Percentiles rank a stretch among this genome's conserved stretches.
Evolutionary conservation across 2,329 filamentous ascomycete genomes (phyloP).

Genomic region (Clonostachys chloroleuca): DNA sequence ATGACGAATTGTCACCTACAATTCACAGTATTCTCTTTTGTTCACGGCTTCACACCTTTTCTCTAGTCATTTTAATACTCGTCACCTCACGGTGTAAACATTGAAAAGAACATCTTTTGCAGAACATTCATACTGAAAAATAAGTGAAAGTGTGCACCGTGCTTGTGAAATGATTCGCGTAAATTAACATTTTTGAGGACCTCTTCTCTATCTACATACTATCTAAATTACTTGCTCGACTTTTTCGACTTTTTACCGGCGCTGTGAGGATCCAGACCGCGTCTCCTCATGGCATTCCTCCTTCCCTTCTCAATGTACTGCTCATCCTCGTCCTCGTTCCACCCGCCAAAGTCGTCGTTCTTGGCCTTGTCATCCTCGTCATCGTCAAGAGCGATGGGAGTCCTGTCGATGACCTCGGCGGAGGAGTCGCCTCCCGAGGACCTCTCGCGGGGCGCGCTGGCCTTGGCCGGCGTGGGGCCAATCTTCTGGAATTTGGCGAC

Average conservation of each 20-base stretch:
- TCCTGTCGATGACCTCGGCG: conserved; percentile 61
- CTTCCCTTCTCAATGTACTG: conserved; percentile 70
- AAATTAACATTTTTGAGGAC: neutral
- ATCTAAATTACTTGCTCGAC: conserved; percentile 2
- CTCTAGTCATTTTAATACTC: too few relatives aligned
- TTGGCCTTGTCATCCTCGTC: conserved; percentile 19
- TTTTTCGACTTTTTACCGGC: conserved; percentile 19
- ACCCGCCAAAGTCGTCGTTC: conserved; percentile 63
- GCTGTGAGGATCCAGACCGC: conserved; percentile 68
- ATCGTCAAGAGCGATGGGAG: conserved; percentile 53
- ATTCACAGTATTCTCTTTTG: too few relatives aligned
- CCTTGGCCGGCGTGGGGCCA: conserved; percentile 65
- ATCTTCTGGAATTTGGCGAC: conserved; percentile 97
- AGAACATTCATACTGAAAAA: too few relatives aligned
- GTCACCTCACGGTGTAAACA: too few relatives aligned
- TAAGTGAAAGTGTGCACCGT: too few relatives aligned
- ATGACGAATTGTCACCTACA: too few relatives aligned
- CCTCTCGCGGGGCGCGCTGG: conserved; percentile 1
- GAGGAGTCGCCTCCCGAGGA: conserved; percentile 16
- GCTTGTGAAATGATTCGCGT: neutral
- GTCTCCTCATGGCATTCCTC: conserved; percentile 67
- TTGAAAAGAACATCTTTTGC: too few relatives aligned
- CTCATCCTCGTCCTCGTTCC: conserved; percentile 69
- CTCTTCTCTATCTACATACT: neutral
- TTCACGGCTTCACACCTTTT: too few relatives aligned